Evolutionary conservation across 2,329 filamentous ascomycete species (phyloP).

Genomic region (Aspergillus sp.): DNA sequence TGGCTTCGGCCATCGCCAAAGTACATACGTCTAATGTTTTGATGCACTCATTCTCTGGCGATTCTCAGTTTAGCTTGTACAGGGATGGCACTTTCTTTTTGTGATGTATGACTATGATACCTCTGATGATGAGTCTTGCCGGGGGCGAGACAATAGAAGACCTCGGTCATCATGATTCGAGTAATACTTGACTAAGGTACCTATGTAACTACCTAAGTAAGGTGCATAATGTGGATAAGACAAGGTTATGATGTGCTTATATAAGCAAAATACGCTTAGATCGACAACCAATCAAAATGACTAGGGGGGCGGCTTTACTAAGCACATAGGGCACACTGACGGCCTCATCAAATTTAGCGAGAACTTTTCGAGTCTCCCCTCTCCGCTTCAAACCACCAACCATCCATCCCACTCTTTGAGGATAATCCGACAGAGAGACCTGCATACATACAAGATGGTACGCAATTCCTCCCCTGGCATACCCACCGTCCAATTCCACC

Average conservation of each 20-base stretch:
- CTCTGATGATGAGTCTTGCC: constrained; percentile 24
- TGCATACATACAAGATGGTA: constrained; percentile 46
- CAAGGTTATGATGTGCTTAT: background rate
- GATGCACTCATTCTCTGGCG: constrained; percentile 17
- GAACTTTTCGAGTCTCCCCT: constrained; percentile 11
- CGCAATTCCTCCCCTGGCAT: too few relatives aligned
- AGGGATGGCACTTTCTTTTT: constrained; percentile 26
- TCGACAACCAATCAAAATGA: background rate
- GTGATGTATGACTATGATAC: constrained; percentile 45
- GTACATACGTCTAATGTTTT: constrained; percentile 41
- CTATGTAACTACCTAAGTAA: too few relatives aligned
- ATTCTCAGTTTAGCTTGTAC: constrained; percentile 20
- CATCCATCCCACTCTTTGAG: constrained; percentile 48
- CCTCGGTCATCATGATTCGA: background rate
- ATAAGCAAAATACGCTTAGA: constrained; percentile 3
- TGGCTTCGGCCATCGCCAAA: constrained; percentile 34
- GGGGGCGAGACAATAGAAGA: constrained; percentile 15
- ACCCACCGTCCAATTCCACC: background rate
- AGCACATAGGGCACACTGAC: constrained; percentile 3
- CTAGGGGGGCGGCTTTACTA: background rate
- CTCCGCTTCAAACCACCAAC: constrained; percentile 15
- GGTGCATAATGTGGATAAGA: background rate
- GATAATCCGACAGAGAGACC: constrained; percentile 49
- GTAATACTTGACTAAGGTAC: too few relatives aligned
- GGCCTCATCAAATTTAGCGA: constrained; percentile 23